A percentile compares a stretch with the other conserved stretches of the same genome.
Conservation (phyloP, 805 yeast species). For the Ogataea haglerorum region DNA sequence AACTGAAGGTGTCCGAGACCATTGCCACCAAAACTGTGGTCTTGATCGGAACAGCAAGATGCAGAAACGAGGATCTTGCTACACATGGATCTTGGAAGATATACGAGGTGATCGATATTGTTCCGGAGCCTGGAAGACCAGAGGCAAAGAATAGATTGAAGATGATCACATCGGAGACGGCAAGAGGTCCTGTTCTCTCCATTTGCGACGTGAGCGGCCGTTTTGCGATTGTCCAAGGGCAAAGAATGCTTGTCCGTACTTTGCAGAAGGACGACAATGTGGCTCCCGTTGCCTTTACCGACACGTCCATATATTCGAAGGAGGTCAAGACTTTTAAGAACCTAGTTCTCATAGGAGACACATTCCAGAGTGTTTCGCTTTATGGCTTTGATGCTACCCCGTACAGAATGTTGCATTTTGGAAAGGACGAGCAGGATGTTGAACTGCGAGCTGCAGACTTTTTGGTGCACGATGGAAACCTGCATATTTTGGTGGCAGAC, state of each 20-base stretch:
- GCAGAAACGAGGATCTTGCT: slow-evolving; percentile 75
- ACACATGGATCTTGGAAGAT: slow-evolving; percentile 76
- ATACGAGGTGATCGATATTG: slow-evolving; percentile 73
- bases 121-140: slow-evolving; percentile 85
- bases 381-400: slow-evolving; percentile 96
- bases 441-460: slow-evolving; percentile 76
- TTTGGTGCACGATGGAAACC: slow-evolving; percentile 63
- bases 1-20: slow-evolving; percentile 35
- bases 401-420: slow-evolving; percentile 73
- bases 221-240: slow-evolving; percentile 82
- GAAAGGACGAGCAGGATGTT: slow-evolving; percentile 64
- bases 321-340: slow-evolving; percentile 84
- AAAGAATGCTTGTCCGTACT: slow-evolving; percentile 72
- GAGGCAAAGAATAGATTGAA: slow-evolving; percentile 79
- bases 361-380: slow-evolving; percentile 70
- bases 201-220: slow-evolving; percentile 80
- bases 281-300: slow-evolving; percentile 91
- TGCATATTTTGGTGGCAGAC: slow-evolving; percentile 68
- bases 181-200: slow-evolving; percentile 80
- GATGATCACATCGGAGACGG: slow-evolving; percentile 64
- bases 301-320: slow-evolving; percentile 73
- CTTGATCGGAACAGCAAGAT: slow-evolving; percentile 73
- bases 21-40: slow-evolving; percentile 54
- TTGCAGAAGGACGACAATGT: slow-evolving; percentile 72
- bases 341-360: slow-evolving; percentile 76